Conservation (phyloP, 257 asterid species). For the Solanum pimpinellifolium region DNA sequence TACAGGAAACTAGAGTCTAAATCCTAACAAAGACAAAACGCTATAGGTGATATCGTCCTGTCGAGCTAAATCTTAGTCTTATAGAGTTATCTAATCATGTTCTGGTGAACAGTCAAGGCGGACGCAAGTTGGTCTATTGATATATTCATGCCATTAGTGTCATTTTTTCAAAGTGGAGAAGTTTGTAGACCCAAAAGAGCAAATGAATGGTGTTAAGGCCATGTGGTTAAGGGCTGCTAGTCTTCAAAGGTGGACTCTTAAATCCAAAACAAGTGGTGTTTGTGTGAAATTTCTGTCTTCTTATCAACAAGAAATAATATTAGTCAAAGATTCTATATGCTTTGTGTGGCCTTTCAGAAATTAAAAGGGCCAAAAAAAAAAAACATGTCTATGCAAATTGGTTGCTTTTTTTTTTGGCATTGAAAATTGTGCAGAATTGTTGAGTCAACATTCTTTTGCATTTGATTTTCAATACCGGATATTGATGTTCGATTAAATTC, state of each 20-base stretch:
- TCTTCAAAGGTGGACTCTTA: not conserved
- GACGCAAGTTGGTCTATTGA: not conserved
- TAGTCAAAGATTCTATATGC: not conserved
- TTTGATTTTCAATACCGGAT: not conserved
- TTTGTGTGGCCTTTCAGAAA: not conserved
- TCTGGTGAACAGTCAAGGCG: not conserved
- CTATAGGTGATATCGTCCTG: not conserved
- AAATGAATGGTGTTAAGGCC: not conserved
- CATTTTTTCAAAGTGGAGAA: not conserved
- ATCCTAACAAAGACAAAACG: not conserved
- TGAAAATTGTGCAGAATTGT: not conserved
- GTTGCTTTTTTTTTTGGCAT: not conserved
- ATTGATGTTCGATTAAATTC: not conserved
- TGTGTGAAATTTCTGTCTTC: not conserved
- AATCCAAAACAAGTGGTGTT: not conserved
- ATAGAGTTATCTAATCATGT: not conserved
- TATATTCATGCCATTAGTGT: not conserved
- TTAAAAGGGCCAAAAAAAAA: not conserved
- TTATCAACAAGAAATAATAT: not conserved
- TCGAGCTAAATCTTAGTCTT: not conserved
- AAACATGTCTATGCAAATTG: not conserved
- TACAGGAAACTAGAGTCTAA: not conserved
- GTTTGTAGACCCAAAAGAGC: not conserved
- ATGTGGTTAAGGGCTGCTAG: not conserved
- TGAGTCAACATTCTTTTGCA: not conserved